Evolutionary conservation across 257 asterid species (phyloP), one percentile per base, ranked within the genome.

Genomic region (Nicotiana sylvestris): DNA sequence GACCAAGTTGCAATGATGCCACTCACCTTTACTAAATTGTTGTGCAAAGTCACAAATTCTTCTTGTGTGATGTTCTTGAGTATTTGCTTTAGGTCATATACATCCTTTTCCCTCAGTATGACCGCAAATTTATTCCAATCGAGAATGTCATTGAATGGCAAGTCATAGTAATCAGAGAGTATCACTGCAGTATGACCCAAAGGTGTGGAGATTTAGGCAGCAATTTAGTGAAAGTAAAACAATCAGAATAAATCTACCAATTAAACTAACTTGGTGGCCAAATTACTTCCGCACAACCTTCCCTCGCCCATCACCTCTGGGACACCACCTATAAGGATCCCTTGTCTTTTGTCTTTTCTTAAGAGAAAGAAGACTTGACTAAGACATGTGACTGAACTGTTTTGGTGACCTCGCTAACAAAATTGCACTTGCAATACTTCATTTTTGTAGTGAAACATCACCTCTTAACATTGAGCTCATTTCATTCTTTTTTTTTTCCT

Each of bases 121-220:
- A 96, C 97, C 35, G 98, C 66, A 66, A 96, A 96, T 80, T 94
- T 91, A 72, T 81, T 92, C 99, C 99, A 96, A 82, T 94, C 85
- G 32, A 94, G 66, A 76, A 94, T 83, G 89, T 96, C 99, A 51
- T 93, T 96, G 93, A 96, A 96, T 51, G 99, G 99, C 88, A 96
- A 87, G 88, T 96, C 97, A 61, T 96, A 96, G 90, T 93, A 96
- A 86, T 96, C 80, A 2, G 99, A 94, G 80, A 96, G 93, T 92
- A 96, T 92, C 88, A 96, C 99, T 96, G 96, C 89, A 91, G 53
- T 29, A 90, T 77, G 76, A 77, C 83, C 81, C 60, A 53, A 74
- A 77, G 62, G 17, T 46, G 62, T 18, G 65, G 78, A 49, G n/a
- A 51, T 51, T 43, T 3, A 74, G 43, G 62, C 29, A 46, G 79